A percentile compares a stretch with the other conserved stretches of the same genome.
Evolutionary conservation across 495 filamentous ascomycete species (phyloP).

Genomic region (Xylaria sp.): DNA sequence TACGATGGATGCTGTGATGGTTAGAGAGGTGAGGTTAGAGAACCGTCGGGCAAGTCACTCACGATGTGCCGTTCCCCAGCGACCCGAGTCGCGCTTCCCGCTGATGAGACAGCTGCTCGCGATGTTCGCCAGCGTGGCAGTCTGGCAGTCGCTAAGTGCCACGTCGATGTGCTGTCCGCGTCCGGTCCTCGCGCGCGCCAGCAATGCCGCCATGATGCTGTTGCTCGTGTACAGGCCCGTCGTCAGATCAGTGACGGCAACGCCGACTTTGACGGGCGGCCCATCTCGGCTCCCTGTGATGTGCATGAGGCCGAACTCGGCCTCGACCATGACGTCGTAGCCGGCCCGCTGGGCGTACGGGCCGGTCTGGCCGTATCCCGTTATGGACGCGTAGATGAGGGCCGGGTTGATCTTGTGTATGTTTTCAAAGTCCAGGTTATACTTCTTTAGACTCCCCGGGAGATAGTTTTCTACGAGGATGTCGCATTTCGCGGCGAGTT

Average conservation of each 20-base stretch:
- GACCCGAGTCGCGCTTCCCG: slow-evolving; percentile 82
- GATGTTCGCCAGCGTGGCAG: slow-evolving; percentile 90
- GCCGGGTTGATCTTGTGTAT: slow-evolving; percentile 79
- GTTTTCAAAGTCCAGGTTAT: slow-evolving; percentile 83
- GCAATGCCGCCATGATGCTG: slow-evolving; percentile 90
- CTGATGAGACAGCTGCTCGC: slow-evolving; percentile 91
- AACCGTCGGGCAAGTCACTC: slow-evolving; percentile 42
- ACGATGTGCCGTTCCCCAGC: slow-evolving; percentile 98
- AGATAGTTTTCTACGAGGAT: slow-evolving; percentile 97
- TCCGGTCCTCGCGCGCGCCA: slow-evolving; percentile 64
- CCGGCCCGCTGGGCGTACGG: slow-evolving; percentile 89
- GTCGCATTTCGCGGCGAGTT: slow-evolving; percentile 83
- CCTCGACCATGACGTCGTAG: slow-evolving; percentile 99
- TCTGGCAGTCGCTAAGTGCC: slow-evolving; percentile 89
- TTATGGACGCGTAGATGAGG: slow-evolving; percentile 71
- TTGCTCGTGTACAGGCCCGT: slow-evolving; percentile 98
- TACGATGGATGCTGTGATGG: slow-evolving; percentile 82
- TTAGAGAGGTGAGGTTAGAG: not conserved
- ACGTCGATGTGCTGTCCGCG: slow-evolving; percentile 92
- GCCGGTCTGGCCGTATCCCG: slow-evolving; percentile 84
- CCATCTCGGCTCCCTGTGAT: slow-evolving; percentile 90
- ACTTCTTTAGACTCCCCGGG: slow-evolving; percentile 89
- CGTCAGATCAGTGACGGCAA: slow-evolving; percentile 94
- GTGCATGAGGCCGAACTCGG: slow-evolving; percentile 97
- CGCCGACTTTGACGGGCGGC: slow-evolving; percentile 94